Base-by-base conservation (phyloP, 306 rosid species). In the Vigna unguiculata region DNA sequence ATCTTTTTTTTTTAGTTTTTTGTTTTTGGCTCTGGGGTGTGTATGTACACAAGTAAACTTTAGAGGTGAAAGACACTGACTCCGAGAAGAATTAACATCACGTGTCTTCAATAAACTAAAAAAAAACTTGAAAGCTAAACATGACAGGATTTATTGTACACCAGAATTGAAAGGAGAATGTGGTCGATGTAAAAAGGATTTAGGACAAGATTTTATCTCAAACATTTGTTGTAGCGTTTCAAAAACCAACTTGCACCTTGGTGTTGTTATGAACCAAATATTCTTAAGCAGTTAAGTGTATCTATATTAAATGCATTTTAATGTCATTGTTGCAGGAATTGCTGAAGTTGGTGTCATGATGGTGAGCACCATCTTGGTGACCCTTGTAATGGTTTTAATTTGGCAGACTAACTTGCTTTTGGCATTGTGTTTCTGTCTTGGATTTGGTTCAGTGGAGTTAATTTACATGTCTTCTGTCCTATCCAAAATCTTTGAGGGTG, bases 331-430 rank as follows among this genome's bases (percentile, higher is more conserved):
- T 77, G 69, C 91, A 95, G 98, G 98, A 69, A 92, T 95, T 64
- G 98, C 98, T 79, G 98, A 95, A 93, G 98, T 95, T 66, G 98
- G 97, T 48, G 98, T 95, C 48, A 95, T 95, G 99, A 82, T 95
- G 63, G 99, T 90, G 78, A 95, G 92, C 90, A 95, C 97, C 63
- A 81, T 73, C 74, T 91, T 95, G 85, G 99, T 95, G 77, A 88
- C 97, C 73, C 89, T 95, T 51, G 97, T 85, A 45, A 92, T 92
- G 99, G 92, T 95, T 75, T 86, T 95, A 73, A 92, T 95, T 72
- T 95, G 99, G 99, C 90, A 90, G 86, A 92, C 94, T 74, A 92
- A 95, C 90, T 77, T 95, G 78, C 85, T 95, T 59, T 49, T 92
- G 75, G 96, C 91, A 54, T 7, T 92, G 21, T 86, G 87, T 75